Base-by-base conservation (phyloP, 345 rosid species). In the Lepidium africanum region DNA sequence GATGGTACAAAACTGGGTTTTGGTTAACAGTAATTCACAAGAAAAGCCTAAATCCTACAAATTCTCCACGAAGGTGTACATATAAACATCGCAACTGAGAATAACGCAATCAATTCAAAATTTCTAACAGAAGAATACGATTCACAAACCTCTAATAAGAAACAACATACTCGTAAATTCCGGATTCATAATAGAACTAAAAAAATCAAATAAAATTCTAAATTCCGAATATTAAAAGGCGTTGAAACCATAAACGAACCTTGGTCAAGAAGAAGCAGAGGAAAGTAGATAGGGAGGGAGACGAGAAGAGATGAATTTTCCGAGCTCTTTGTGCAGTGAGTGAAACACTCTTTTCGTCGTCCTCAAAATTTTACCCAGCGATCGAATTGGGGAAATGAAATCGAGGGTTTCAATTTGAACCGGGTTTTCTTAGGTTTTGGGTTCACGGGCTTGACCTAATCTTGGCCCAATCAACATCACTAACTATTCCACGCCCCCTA, bases 361-460 rank as follows among this genome's bases (percentile, higher is more conserved):
- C 73, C 67, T 47, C 67, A 8, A 17, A 65, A 65, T 5, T 21
- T 13, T 5, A 49, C 63, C 16, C 64, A 57, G 48, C 66, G 35
- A 69, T 59, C 41, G 32, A 48, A 19, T 67, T 67, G 23, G 36
- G 10, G 5, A 36, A 37, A 8, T n/a, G 23, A 10, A 56, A 68
- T 68, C 72, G 64, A 68, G 72, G 64, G 72, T 56, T 68, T 56
- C 55, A 35, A 35, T 56, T 68, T 56, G 72, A 68, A 68, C 64
- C 56, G 64, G 56, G 37, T 19, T 56, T n/a, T 35, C 14, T 45
- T 27, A 9, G 16, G 8, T 56, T 67, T n/a, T 68, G 64, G 64
- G 64, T 38, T 68, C 48, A 56, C 5, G 72, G 64, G 64, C 72
- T 45, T 68, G 15, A 68, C 63, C 72, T 67, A 56, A 56, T 46